Conservation (phyloP, 441 rosid genomes). For the Euphorbia celastroides region DNA sequence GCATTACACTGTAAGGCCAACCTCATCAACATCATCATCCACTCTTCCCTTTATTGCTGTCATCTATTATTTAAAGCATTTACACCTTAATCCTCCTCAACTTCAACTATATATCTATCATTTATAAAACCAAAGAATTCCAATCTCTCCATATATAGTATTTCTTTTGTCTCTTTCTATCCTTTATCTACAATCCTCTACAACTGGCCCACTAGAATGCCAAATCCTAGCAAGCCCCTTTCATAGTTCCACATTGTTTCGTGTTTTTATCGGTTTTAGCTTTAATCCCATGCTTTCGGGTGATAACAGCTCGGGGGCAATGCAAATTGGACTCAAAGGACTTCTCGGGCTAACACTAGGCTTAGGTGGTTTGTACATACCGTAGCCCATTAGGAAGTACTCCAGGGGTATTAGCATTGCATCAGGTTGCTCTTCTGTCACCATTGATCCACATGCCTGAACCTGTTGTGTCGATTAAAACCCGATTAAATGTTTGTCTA, state of each 20-base stretch:
- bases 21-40: too few species aligned
- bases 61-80: too few species aligned
- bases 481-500: too few species aligned
- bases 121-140: slow-evolving; percentile 47
- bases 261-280: slow-evolving; percentile 88
- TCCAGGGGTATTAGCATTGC: slow-evolving; percentile 95
- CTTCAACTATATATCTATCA: too few species aligned
- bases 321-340: slow-evolving; percentile 74
- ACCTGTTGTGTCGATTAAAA: slow-evolving; percentile 41
- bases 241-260: slow-evolving; percentile 31
- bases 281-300: slow-evolving; percentile 98
- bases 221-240: slow-evolving; percentile 4
- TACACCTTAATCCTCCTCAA: too few species aligned
- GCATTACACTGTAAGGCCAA: too few species aligned
- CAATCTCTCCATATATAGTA: too few species aligned
- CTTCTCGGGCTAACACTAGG: slow-evolving; percentile 81
- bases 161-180: slow-evolving; percentile 13
- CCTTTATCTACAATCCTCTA: slow-evolving; percentile 39
- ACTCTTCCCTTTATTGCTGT: too few species aligned
- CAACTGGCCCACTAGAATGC: slow-evolving; percentile 22
- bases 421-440: slow-evolving; percentile 96
- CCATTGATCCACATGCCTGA: slow-evolving; percentile 93
- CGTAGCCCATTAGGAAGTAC: slow-evolving; percentile 78
- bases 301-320: slow-evolving; percentile 90
- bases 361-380: slow-evolving; percentile 58